Percentiles rank a stretch among this genome's conserved stretches.
Evolutionary conservation across 768 basidiomycete genomes (phyloP).

Genomic region (Daedalea quercina): DNA sequence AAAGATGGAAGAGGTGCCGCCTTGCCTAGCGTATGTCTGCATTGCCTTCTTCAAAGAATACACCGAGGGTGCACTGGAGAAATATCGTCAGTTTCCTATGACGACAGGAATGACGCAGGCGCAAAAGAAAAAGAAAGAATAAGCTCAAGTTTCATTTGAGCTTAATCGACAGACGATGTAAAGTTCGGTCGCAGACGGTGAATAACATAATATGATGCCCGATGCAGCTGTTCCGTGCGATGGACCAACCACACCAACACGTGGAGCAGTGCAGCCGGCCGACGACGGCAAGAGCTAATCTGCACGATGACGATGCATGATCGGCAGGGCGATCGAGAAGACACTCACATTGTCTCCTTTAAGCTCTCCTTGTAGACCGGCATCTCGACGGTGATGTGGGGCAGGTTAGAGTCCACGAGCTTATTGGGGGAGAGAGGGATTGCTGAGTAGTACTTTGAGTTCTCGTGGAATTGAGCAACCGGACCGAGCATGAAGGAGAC

Average conservation of each 20-base stretch:
- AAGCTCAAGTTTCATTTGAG: neutral
- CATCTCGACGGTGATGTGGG: constrained; percentile 75
- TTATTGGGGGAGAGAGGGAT: constrained; percentile 52
- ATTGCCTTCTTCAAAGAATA: constrained; percentile 78
- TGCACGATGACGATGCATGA: neutral
- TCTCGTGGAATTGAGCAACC: constrained; percentile 79
- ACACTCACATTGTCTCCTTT: constrained; percentile 71
- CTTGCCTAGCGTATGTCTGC: constrained; percentile 90
- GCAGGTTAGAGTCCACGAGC: constrained; percentile 56
- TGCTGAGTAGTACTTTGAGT: constrained; percentile 80
- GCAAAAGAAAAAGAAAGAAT: neutral
- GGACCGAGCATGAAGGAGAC: constrained; percentile 73
- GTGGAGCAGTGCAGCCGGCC: too few relatives aligned
- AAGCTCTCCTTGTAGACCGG: constrained; percentile 87
- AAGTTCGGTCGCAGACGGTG: neutral
- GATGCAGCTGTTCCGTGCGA: neutral
- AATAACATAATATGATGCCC: neutral
- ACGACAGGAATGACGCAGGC: neutral
- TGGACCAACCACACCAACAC: too few relatives aligned
- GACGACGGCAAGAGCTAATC: neutral
- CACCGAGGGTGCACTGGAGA: constrained; percentile 59
- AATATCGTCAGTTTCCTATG: constrained; percentile 1
- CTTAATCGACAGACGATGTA: neutral
- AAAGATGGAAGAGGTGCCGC: constrained; percentile 73
- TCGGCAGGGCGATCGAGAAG: neutral